Conservation (phyloP, 257 asterid species). For the Solanum rostratum region DNA sequence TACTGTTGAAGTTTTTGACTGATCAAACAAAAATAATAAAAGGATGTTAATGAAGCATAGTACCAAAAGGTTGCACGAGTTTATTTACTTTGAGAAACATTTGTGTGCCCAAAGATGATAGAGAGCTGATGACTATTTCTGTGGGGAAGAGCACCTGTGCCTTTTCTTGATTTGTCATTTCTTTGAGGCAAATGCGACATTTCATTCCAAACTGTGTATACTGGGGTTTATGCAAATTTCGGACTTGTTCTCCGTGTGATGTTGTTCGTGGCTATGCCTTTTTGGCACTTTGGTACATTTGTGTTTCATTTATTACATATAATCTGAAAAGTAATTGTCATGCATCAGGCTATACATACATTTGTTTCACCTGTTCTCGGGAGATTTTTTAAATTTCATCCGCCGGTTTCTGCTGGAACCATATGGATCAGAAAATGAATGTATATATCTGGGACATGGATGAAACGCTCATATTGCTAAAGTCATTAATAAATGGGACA, state of each 20-base stretch:
- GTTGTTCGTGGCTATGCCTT: not conserved
- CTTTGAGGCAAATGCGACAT: not conserved
- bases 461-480: conserved; percentile 87
- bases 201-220: not conserved
- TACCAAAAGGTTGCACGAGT: not conserved
- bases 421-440: conserved; percentile 45
- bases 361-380: not conserved
- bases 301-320: not conserved
- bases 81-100: not conserved
- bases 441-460: conserved; percentile 99
- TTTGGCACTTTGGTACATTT: not conserved
- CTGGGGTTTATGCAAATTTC: not conserved
- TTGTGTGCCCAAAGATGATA: not conserved
- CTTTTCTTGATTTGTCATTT: not conserved
- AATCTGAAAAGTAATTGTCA: not conserved
- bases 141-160: not conserved
- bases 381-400: not conserved
- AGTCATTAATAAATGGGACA: conserved; percentile 59
- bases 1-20: not conserved
- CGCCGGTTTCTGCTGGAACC: not conserved
- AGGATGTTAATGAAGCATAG: not conserved
- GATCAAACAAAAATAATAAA: not conserved
- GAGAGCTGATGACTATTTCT: not conserved
- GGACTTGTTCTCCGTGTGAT: not conserved
- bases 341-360: not conserved